Conservation (phyloP, 257 asterid species). For the Solanum chilense region DNA sequence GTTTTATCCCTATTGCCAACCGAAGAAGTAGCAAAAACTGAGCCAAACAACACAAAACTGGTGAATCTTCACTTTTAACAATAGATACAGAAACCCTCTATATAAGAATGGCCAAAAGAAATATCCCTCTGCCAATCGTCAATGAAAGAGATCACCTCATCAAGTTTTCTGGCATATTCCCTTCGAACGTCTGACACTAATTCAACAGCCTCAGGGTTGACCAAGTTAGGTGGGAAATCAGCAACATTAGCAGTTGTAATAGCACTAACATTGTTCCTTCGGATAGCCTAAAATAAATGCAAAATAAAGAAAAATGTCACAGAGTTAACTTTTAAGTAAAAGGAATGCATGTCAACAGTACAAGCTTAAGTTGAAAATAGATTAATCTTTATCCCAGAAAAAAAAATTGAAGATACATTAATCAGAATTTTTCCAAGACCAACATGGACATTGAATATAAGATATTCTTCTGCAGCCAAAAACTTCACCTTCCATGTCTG, state of each 20-base stretch:
- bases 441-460: neutral
- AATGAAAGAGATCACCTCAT: slow-evolving; percentile 39
- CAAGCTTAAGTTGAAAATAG: neutral
- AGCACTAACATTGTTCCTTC: slow-evolving; percentile 27
- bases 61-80: neutral
- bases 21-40: neutral
- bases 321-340: neutral
- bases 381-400: neutral
- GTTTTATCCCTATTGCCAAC: neutral
- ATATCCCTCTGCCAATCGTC: neutral
- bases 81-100: neutral
- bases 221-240: slow-evolving; percentile 34
- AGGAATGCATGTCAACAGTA: neutral
- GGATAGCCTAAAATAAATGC: slow-evolving; percentile 32
- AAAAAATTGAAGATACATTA: neutral
- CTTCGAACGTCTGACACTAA: slow-evolving; percentile 51
- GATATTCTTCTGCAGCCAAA: neutral
- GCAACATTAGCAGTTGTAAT: slow-evolving; percentile 19
- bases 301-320: slow-evolving; percentile 4
- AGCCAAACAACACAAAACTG: neutral
- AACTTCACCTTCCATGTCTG: neutral
- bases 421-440: neutral
- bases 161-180: slow-evolving; percentile 58
- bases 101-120: neutral
- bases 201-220: slow-evolving; percentile 41